Evolutionary conservation across 2,329 filamentous ascomycete species (phyloP), one percentile per base, ranked within the genome.

Genomic region (Colletotrichum tropicicola): DNA sequence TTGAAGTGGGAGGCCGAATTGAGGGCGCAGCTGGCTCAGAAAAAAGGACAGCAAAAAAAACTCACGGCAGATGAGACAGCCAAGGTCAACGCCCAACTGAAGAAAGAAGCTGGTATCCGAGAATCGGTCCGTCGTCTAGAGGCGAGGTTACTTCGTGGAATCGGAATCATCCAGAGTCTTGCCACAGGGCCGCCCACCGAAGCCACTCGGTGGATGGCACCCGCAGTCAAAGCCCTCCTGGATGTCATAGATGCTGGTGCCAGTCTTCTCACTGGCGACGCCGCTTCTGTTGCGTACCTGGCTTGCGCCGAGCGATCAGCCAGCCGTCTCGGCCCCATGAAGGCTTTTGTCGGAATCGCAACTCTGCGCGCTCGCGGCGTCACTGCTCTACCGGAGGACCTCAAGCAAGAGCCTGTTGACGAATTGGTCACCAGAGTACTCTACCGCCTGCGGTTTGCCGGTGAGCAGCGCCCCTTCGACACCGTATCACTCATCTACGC

Each of bases 1-100:
- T 79, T 98, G 41, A 98, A 97, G 78, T 99, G 97, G 96, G 96
- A 99, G 78, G 92, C 95, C 75, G 96, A 99, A 68, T 84, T 99
- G 7, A 87, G 94, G 61, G 86, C 89, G 39, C 93, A 98, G 71
- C 80, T 99, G 41, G 94, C 94, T n/a, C 86, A 92, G 74, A 99
- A 98, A 82, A 97, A 95, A 77, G 95, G 95, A 1, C 88, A 92
- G 65, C 89, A 93, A 71, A 95, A 94, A 81, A 99, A 98, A 79
- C 87, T 98, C 9, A 96, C 93, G 0, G 80, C 92, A 0, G 96
- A 98, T 35, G 95, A 99, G 73, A 91, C 91, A 69, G 87, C 91
- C 28, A 98, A 97, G 77, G 92, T 98, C 61, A 95, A 96, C 55
- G 91, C 92, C 6, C 96, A 99, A 73, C 82, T 98, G 25, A 91